A percentile compares a stretch with the other conserved stretches of the same genome.
Evolutionary conservation across 805 yeast species (phyloP).

Genomic region (Wickerhamomyces canadensis): DNA sequence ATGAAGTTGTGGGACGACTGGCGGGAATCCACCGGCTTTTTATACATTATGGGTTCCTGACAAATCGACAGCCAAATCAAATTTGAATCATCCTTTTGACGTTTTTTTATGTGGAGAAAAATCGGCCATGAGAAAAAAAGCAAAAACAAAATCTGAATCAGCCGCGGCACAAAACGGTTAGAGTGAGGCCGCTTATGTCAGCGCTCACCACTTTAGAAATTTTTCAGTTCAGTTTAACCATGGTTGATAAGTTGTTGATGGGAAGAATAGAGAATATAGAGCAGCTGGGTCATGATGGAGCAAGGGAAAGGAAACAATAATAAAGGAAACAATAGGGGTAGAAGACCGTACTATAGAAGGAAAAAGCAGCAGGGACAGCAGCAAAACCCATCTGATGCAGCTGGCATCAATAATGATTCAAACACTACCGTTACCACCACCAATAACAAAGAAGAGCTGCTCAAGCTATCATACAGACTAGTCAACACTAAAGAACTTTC

Average conservation of each 20-base stretch:
- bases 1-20: no score
- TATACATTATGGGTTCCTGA: no score
- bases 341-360: conserved; percentile 1
- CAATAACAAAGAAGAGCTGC: neutral
- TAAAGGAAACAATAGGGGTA: neutral
- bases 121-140: neutral
- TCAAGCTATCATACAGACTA: neutral
- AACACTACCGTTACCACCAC: neutral
- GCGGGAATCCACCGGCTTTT: no score
- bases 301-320: neutral
- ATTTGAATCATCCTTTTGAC: no score
- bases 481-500: neutral
- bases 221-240: no score
- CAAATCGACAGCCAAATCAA: no score
- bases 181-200: no score
- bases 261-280: neutral
- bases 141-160: neutral
- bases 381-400: neutral
- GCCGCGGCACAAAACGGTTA: neutral
- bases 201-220: no score
- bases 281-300: neutral
- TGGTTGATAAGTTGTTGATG: no score
- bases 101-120: neutral
- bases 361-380: no score
- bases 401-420: neutral